Conservation (phyloP, 345 rosid genomes). For the Litchi chinensis region DNA sequence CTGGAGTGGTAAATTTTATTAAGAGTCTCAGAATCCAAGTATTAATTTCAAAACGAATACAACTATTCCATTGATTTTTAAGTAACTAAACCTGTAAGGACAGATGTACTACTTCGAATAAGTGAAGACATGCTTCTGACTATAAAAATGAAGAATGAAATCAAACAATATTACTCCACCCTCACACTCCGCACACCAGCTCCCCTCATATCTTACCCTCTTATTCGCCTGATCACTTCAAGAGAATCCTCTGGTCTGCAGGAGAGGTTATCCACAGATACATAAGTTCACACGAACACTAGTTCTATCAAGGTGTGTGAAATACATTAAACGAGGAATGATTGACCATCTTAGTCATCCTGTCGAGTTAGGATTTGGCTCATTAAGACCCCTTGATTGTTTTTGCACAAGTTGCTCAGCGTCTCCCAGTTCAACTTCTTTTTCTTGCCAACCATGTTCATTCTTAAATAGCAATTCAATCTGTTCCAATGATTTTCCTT, state of each 20-base stretch:
- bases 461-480: slow-evolving; percentile 62
- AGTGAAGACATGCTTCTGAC: not conserved
- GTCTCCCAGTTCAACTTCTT: slow-evolving; percentile 71
- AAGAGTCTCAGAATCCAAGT: not conserved
- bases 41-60: not conserved
- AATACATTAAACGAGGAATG: not conserved
- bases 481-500: slow-evolving; percentile 81
- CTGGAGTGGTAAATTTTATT: not conserved
- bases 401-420: slow-evolving; percentile 70
- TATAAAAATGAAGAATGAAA: not conserved
- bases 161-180: not conserved
- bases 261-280: not conserved
- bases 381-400: slow-evolving; percentile 21
- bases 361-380: not conserved
- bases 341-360: not conserved
- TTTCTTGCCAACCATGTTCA: slow-evolving; percentile 36
- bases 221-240: not conserved
- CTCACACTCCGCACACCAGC: not conserved
- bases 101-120: not conserved
- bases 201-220: not conserved
- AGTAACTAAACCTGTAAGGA: not conserved
- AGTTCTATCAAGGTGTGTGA: not conserved
- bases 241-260: not conserved
- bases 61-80: slow-evolving; percentile 2
- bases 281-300: not conserved